phyloP scores from a whole-genome alignment of 768 basidiomycete species.

The Panaeolus papilionaceus region DNA sequence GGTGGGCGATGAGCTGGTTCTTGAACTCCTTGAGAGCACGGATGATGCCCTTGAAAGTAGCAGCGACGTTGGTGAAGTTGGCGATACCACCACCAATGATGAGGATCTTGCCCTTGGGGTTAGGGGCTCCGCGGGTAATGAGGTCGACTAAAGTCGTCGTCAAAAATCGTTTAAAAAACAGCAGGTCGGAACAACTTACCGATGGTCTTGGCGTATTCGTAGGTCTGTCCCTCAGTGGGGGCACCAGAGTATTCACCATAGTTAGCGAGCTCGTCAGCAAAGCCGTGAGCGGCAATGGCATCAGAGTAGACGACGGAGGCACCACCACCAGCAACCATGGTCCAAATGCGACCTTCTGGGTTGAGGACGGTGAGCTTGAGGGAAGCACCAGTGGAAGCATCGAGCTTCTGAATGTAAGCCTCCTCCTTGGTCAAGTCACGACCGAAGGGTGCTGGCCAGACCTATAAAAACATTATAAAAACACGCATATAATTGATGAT shows the following conservation, averaged over 20 bases:
- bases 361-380: constrained; percentile 98
- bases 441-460: constrained; percentile 94
- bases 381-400: constrained; percentile 95
- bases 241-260: constrained; percentile 99
- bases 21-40: constrained; percentile 95
- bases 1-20: constrained; percentile 78
- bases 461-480: constrained; percentile 38
- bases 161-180: constrained; percentile 12
- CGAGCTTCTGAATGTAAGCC: constrained; percentile 98
- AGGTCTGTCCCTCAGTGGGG: constrained; percentile 97
- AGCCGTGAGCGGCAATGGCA: constrained; percentile 91
- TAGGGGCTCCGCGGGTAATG: constrained; percentile 88
- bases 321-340: constrained; percentile 99
- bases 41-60: constrained; percentile 99
- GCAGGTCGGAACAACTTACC: constrained; percentile 50
- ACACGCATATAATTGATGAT: constrained; percentile 11
- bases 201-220: constrained; percentile 99
- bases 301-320: constrained; percentile 72
- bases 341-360: constrained; percentile 95
- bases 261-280: constrained; percentile 97
- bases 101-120: constrained; percentile 93
- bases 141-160: constrained; percentile 69
- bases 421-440: constrained; percentile 98
- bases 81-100: constrained; percentile 99
- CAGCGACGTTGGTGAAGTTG: constrained; percentile 99